Conservation (phyloP, 306 rosid genomes). For the Pyrus communis region DNA sequence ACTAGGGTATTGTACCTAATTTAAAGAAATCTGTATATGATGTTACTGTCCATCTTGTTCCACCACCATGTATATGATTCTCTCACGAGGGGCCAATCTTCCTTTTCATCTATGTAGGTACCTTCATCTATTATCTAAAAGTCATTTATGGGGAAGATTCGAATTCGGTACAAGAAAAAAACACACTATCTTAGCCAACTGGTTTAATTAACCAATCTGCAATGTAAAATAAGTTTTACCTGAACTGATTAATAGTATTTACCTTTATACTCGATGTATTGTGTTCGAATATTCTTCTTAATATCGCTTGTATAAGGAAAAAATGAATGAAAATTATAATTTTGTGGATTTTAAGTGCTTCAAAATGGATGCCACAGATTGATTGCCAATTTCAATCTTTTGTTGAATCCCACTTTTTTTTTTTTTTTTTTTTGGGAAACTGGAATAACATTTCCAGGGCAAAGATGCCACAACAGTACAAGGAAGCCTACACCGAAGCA, state of each 20-base stretch:
- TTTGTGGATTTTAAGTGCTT: background rate
- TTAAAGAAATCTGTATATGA: slow-evolving; percentile 13
- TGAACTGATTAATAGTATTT: no score
- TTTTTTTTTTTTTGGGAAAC: no score
- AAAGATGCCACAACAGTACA: no score
- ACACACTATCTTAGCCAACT: background rate
- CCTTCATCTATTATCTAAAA: background rate
- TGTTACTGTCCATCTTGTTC: slow-evolving; percentile 2
- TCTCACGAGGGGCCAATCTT: background rate
- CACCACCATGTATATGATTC: background rate
- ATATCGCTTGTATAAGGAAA: background rate
- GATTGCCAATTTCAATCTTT: background rate
- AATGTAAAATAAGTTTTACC: no score
- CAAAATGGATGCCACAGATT: background rate
- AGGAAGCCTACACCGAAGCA: no score
- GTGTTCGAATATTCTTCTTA: background rate
- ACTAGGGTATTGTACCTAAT: slow-evolving; percentile 17
- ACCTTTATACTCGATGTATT: background rate
- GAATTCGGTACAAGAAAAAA: no score
- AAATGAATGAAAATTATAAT: background rate
- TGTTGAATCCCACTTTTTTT: background rate
- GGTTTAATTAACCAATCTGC: no score
- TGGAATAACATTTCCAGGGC: no score
- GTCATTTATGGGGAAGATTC: no score
- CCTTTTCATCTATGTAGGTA: background rate